Base-by-base conservation (phyloP, 805 yeast genomes). In the Candida sphagnicola region DNA sequence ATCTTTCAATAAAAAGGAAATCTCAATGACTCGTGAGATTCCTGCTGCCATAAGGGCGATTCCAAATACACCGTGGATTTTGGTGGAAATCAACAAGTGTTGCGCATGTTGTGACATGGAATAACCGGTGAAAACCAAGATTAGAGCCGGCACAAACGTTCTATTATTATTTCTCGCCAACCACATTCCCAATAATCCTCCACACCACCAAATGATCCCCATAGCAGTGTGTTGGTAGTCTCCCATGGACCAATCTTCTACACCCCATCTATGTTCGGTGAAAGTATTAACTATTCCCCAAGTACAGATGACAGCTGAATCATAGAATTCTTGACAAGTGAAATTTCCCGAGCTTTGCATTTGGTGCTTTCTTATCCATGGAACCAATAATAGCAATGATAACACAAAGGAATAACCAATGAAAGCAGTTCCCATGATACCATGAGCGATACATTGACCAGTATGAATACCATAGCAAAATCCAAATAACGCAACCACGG, bases 201-300 rank as follows among this genome's bases (percentile, higher is more conserved):
- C 95, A 36, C 87, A 78, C 95, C 96, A 89, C 95, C 97, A 91
- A 21, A 91, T 74, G 40, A 91, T 85, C 1, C 98, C 98, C 96
- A 91, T 88, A 15, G 93, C 78, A 0, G 98, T 90, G 60, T 90
- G 97, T 65, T 90, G 96, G 58, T 83, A 87, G 59, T 89, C 97
- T 8, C 95, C 93, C 69, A 85, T 95, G 31, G 77, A 74, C 98
- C 98, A 91, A 6, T 70, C 78, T 56, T 89, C 93, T 23, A 59
- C 55, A 28, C 95, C 95, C 97, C 97, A 91, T 45, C 97, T 67
- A 61, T 91, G 98, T 61, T 91, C 98, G 2, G 98, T 91, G 61
- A 91, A 91, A 0, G 97, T 89, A 59, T 91, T 91, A 42, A 91
- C 83, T 24, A 89, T 78, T 5, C 98, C 98, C 95, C 96, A 91